These are phyloP conservation scores for Pythium dissotocum DNA, from an alignment of 352 stramenopile species.

Conservation along the genomic window DNA sequence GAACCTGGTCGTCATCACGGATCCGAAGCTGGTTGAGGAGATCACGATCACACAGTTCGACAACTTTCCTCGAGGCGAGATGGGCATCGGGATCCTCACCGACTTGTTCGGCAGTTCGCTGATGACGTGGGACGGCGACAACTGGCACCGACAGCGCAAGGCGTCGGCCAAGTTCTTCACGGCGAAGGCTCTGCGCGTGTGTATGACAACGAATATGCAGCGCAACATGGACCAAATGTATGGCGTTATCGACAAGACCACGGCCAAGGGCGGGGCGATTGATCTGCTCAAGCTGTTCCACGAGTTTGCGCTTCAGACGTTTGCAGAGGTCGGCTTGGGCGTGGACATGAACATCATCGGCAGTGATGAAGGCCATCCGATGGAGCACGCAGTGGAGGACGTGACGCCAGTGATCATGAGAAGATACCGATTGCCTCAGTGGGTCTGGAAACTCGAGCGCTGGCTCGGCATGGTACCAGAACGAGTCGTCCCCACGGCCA, in stretches of 20 bases:
- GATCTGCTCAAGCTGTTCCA: slow-evolving; percentile 38
- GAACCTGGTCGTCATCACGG: slow-evolving; percentile 24
- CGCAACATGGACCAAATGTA: slow-evolving; percentile 4
- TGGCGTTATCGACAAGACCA: slow-evolving; percentile 4
- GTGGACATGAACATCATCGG: slow-evolving; percentile 41
- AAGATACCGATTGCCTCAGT: slow-evolving; percentile 46
- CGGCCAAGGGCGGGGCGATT: background rate
- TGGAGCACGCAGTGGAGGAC: slow-evolving; percentile 43
- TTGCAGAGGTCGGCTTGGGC: slow-evolving; percentile 49
- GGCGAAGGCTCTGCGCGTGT: slow-evolving; percentile 20
- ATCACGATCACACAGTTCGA: slow-evolving; percentile 33
- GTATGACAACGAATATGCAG: slow-evolving; percentile 18
- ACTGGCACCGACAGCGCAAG: slow-evolving; percentile 33
- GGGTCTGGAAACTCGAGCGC: slow-evolving; percentile 55
- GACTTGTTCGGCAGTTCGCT: slow-evolving; percentile 27
- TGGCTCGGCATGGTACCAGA: slow-evolving; percentile 41
- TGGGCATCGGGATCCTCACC: slow-evolving; percentile 3
- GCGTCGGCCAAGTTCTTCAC: slow-evolving; percentile 32
- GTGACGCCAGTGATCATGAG: slow-evolving; percentile 32
- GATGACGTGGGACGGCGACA: slow-evolving; percentile 24
- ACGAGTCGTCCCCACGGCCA: slow-evolving; percentile 22
- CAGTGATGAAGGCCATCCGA: slow-evolving; percentile 33
- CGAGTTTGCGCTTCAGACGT: slow-evolving; percentile 48
- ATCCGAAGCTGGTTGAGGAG: slow-evolving; percentile 27
- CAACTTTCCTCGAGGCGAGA: slow-evolving; percentile 27